Evolutionary conservation across 805 yeast genomes (phyloP), one percentile per base, ranked within the genome.

Genomic region (Schizosaccharomyces lindneri): DNA sequence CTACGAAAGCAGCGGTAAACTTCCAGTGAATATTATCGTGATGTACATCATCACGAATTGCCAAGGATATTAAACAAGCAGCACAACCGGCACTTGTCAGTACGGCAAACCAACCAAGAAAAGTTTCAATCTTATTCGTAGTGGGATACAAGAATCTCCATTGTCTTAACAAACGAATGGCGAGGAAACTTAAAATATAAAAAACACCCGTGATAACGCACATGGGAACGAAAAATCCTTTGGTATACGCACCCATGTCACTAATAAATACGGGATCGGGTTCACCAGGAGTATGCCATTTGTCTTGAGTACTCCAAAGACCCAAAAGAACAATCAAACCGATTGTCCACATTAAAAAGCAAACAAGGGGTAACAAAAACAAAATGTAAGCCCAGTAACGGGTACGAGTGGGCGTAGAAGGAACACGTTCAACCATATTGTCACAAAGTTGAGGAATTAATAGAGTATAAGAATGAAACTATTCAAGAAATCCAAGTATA

Each of bases 191-290:
- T 6, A 51, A 3, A 7, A 51, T 4, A 15, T 24, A 51, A 29
- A 15, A 51, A 21, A 6, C 57, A 29, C 57, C 57, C 1, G 57
- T 51, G 15, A 51, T 29, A 11, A 29, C 57, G 32, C 57, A 51
- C 57, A 51, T 51, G 36, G 57, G 57, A 17, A 51, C 15, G 57
- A 51, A 51, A 27, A 51, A 51, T 15, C 57, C 57, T 29, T 51
- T 51, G 57, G 57, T 51, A 29, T 51, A 51, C 2, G 57, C 57
- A 51, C 57, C 57, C 57, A 51, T 51, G 13, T 51, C 57, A 29
- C 57, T 51, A 24, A 51, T 21, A 29, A n/a, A 51, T 15, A 51
- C 57, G 17, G 57, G 57, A 29, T 51, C 57, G 11, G 57, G 57
- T 29, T 51, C 57, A 21, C 57, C 36, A 17, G 57, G 57, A 11